Percentiles rank a stretch among this genome's conserved stretches.
These are phyloP conservation scores for Nemania serpens DNA, from an alignment of 2,329 filamentous ascomycete species.

Conservation along the genomic window DNA sequence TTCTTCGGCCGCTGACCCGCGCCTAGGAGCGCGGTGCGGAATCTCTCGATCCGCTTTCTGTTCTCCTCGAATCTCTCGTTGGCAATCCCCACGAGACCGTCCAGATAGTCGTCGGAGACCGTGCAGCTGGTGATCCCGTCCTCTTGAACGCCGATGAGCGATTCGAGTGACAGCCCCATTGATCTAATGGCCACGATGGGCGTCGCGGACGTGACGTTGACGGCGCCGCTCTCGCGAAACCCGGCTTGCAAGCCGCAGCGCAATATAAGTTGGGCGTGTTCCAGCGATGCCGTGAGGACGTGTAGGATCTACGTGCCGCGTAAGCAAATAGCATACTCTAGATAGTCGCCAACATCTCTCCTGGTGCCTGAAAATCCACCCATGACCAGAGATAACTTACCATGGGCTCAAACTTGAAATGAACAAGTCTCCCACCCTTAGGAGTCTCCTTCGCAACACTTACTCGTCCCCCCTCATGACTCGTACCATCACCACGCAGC, in stretches of 20 bases:
- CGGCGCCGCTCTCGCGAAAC: conserved; percentile 87
- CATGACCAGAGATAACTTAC: conserved; percentile 54
- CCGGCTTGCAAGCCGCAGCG: conserved; percentile 78
- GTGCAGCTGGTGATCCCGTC: conserved; percentile 50
- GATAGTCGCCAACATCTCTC: no score
- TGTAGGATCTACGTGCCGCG: conserved; percentile 74
- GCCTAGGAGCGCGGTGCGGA: conserved; percentile 56
- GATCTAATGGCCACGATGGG: conserved; percentile 87
- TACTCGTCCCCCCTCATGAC: conserved; percentile 19
- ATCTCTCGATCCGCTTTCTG: conserved; percentile 67
- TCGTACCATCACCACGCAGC: conserved; percentile 41
- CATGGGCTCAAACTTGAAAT: conserved; percentile 96
- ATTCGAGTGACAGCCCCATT: conserved; percentile 80
- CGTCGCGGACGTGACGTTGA: conserved; percentile 60
- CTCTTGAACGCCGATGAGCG: conserved; percentile 68
- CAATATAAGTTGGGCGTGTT: conserved; percentile 76
- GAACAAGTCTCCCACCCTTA: conserved; percentile 60
- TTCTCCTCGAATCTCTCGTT: conserved; percentile 79
- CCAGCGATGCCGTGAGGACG: conserved; percentile 74
- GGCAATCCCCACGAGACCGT: conserved; percentile 67
- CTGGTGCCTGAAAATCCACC: no score
- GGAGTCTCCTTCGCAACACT: conserved; percentile 25
- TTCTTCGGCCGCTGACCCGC: conserved; percentile 40
- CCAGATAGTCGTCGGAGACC: conserved; percentile 71
- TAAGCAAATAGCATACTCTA: background rate